Evolutionary conservation across 2,329 filamentous ascomycete genomes (phyloP).

Genomic region (Penicillium sp.): DNA sequence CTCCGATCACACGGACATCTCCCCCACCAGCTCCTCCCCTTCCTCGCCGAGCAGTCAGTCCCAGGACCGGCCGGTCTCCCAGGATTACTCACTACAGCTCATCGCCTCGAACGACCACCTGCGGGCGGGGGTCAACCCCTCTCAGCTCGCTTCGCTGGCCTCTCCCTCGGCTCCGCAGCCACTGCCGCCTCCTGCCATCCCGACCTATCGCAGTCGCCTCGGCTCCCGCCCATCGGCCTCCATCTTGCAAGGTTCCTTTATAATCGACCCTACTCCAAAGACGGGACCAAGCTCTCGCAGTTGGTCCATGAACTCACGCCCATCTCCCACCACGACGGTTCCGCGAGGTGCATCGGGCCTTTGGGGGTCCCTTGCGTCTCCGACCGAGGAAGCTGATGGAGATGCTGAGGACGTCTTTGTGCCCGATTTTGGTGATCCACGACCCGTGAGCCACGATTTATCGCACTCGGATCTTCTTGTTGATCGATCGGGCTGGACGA

Average conservation of each 20-base stretch:
- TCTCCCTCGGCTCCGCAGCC: conserved; percentile 25
- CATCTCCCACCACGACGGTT: conserved; percentile 24
- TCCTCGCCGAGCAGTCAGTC: not conserved
- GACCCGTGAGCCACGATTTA: conserved; percentile 21
- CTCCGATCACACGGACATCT: conserved; percentile 5
- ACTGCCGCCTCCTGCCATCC: conserved; percentile 25
- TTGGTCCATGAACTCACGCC: conserved; percentile 26
- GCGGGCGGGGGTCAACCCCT: conserved; percentile 47
- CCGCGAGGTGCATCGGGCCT: conserved; percentile 33
- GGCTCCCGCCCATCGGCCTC: conserved; percentile 25
- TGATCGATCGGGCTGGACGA: conserved; percentile 16
- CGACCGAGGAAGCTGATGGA: conserved; percentile 18
- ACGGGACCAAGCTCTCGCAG: conserved; percentile 17
- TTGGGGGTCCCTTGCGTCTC: conserved; percentile 35
- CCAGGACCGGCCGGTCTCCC: conserved; percentile 42
- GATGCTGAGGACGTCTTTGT: conserved; percentile 36
- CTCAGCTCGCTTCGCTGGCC: conserved; percentile 26
- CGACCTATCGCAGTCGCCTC: conserved; percentile 37
- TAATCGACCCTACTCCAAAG: conserved; percentile 25
- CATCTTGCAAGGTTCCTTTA: conserved; percentile 30
- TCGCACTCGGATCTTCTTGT: conserved; percentile 3
- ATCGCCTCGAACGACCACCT: conserved; percentile 64
- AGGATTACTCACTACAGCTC: conserved; percentile 60
- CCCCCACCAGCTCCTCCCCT: conserved; percentile 1
- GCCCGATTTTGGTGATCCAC: conserved; percentile 38